Conservation (phyloP, 768 basidiomycete genomes). For the Lentinus brumalis region DNA sequence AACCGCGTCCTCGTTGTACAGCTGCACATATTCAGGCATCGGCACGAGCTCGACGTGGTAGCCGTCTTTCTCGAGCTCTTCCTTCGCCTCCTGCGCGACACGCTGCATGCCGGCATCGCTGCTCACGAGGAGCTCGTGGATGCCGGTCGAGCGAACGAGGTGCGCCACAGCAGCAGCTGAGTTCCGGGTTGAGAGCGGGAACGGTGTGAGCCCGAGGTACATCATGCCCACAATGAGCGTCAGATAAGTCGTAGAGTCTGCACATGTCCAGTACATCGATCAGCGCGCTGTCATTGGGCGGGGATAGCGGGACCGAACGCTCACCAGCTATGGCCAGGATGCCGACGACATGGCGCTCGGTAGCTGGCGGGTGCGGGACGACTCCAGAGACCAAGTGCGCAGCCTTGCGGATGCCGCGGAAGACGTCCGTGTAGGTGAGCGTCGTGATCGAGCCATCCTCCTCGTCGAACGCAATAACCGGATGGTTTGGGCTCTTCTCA, state of each 20-base stretch:
- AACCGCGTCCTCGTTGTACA: constrained; percentile 11
- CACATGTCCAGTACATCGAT: neutral
- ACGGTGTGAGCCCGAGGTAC: constrained; percentile 20
- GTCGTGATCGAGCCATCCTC: constrained; percentile 17
- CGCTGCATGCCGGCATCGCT: constrained; percentile 19
- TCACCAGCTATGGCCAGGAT: constrained; percentile 22
- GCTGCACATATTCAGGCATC: constrained; percentile 20
- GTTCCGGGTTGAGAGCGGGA: constrained; percentile 30
- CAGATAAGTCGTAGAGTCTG: constrained; percentile 28
- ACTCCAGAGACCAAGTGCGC: constrained; percentile 15
- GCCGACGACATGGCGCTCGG: constrained; percentile 21
- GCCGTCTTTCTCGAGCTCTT: constrained; percentile 9
- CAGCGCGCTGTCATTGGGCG: neutral
- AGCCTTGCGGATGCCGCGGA: constrained; percentile 29
- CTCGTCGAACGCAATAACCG: constrained; percentile 30
- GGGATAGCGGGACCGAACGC: neutral
- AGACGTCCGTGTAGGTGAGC: constrained; percentile 30
- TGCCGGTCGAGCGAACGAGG: constrained; percentile 28
- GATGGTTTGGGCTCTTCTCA: constrained; percentile 35
- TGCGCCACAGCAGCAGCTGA: constrained; percentile 31
- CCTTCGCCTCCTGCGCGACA: constrained; percentile 20
- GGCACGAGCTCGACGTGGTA: constrained; percentile 5
- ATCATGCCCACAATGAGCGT: constrained; percentile 20
- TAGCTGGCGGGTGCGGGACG: neutral
- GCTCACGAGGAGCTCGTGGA: constrained; percentile 24